Conservation (phyloP, 2,329 filamentous ascomycete species). For the Ophioceras dolichostomum region DNA sequence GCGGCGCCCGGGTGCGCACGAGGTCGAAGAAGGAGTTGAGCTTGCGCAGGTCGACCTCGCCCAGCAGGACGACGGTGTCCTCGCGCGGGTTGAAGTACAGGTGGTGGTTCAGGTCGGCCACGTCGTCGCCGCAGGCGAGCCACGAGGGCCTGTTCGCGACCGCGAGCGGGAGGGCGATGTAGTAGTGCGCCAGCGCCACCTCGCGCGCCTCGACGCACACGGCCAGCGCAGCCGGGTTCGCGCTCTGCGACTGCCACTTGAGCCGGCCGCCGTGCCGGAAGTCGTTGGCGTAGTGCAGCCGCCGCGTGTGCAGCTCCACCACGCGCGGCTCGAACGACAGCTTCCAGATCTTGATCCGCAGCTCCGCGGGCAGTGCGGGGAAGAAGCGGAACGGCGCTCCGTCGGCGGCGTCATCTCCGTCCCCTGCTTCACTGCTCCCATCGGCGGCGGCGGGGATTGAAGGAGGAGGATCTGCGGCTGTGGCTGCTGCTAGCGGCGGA, state of each 20-base stretch:
- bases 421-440: background rate
- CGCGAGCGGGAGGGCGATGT: conserved; percentile 16
- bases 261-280: conserved; percentile 6
- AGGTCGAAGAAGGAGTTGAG: background rate
- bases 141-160: conserved; percentile 2
- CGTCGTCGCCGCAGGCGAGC: conserved; percentile 9
- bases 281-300: conserved; percentile 15
- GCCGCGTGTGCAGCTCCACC: conserved; percentile 19
- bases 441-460: background rate
- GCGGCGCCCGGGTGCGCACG: background rate
- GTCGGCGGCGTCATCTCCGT: background rate
- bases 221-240: conserved; percentile 19
- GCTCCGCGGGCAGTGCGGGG: conserved; percentile 18
- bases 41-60: conserved; percentile 19
- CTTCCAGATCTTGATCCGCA: conserved; percentile 22
- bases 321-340: conserved; percentile 18
- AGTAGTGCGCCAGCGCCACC: conserved; percentile 17
- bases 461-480: no score
- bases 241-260: conserved; percentile 17
- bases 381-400: conserved; percentile 15
- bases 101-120: conserved; percentile 8
- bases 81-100: conserved; percentile 17
- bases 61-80: conserved; percentile 20
- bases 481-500: no score
- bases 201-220: conserved; percentile 19